A percentile compares a stretch with the other conserved stretches of the same genome.
These are phyloP conservation scores for Teunomyces lycoperdinae DNA, from an alignment of 805 yeast species.

Conservation along the genomic window DNA sequence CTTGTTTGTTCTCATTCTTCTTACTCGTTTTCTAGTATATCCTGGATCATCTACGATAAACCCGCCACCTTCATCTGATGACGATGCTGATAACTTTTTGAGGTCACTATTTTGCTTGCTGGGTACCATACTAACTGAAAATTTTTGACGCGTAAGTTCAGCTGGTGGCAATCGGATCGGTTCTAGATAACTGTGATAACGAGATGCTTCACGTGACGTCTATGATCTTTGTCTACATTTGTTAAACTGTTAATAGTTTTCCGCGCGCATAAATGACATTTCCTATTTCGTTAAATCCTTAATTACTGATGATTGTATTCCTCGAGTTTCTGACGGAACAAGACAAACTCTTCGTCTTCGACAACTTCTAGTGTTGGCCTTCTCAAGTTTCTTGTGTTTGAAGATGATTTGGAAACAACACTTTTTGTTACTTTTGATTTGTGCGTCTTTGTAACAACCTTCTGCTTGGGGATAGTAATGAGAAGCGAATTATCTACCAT, in stretches of 20 bases:
- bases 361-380: constrained; percentile 24
- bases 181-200: background rate
- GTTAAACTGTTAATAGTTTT: background rate
- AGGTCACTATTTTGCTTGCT: background rate
- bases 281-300: background rate
- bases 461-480: constrained; percentile 3
- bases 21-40: constrained; percentile 16
- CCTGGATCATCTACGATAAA: constrained; percentile 40
- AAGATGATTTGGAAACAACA: background rate
- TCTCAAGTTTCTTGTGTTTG: constrained; percentile 5
- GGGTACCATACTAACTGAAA: background rate
- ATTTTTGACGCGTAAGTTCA: background rate
- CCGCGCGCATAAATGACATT: background rate
- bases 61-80: constrained; percentile 31
- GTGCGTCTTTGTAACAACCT: background rate
- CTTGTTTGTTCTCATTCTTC: constrained; percentile 8
- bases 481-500: background rate
- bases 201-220: constrained; percentile 1
- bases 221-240: background rate
- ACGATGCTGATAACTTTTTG: background rate
- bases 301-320: constrained; percentile 4
- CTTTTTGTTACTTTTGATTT: background rate
- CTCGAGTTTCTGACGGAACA: constrained; percentile 17
- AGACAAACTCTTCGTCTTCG: constrained; percentile 30
- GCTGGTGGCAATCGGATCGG: background rate